These are phyloP conservation scores for Xylariaceae sp. DNA, from an alignment of 2,329 filamentous ascomycete species.

Conservation along the genomic window DNA sequence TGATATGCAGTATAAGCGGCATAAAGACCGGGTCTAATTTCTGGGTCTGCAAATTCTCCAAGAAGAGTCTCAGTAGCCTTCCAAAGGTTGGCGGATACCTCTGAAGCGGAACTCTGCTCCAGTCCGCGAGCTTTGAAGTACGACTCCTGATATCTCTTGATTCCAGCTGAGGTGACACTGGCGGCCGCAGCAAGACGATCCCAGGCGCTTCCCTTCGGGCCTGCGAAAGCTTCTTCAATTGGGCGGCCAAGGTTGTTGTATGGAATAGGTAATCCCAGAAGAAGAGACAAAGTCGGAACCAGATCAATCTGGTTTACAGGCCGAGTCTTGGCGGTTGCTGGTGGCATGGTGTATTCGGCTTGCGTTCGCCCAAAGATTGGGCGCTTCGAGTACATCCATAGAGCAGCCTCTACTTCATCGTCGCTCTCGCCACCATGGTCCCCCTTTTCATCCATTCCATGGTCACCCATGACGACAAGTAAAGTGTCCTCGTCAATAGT, in stretches of 20 bases:
- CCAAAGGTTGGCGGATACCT: slow-evolving; percentile 55
- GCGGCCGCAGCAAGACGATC: slow-evolving; percentile 72
- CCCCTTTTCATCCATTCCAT: slow-evolving; percentile 96
- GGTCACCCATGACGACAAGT: slow-evolving; percentile 95
- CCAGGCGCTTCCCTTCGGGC: slow-evolving; percentile 63
- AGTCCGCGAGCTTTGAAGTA: slow-evolving; percentile 72
- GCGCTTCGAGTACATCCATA: slow-evolving; percentile 98
- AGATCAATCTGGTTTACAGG: slow-evolving; percentile 85
- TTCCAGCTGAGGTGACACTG: slow-evolving; percentile 74
- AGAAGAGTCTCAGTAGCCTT: slow-evolving; percentile 40
- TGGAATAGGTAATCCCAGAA: slow-evolving; percentile 87
- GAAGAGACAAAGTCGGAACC: slow-evolving; percentile 81
- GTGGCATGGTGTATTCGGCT: slow-evolving; percentile 52
- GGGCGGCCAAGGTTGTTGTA: slow-evolving; percentile 93
- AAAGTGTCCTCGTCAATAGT: slow-evolving; percentile 79
- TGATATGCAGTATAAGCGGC: slow-evolving; percentile 69
- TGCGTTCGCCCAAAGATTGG: slow-evolving; percentile 75
- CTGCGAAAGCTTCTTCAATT: slow-evolving; percentile 89
- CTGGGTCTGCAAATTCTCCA: slow-evolving; percentile 36
- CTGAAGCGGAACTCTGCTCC: slow-evolving; percentile 52
- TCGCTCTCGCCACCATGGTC: slow-evolving; percentile 98
- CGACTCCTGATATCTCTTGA: slow-evolving; percentile 79
- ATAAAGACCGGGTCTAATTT: slow-evolving; percentile 41
- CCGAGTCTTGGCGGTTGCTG: slow-evolving; percentile 68
- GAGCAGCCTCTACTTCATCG: slow-evolving; percentile 85